Percentiles rank a stretch among this genome's conserved stretches.
Conservation (phyloP, 768 basidiomycete species). For the Psilocybe cyanescens region DNA sequence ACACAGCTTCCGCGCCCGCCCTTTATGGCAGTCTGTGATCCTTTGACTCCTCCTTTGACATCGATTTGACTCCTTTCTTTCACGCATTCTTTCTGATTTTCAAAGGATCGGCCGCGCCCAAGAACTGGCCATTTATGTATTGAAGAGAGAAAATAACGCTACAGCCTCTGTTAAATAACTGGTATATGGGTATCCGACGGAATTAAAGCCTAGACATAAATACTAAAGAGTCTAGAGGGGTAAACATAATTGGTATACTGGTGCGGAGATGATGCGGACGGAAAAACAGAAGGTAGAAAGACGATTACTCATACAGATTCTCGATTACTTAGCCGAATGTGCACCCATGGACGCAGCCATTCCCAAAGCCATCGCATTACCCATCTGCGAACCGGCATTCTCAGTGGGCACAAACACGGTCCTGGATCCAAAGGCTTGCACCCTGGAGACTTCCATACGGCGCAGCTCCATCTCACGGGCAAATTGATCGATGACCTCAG, state of each 20-base stretch:
- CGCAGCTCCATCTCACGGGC: conserved; percentile 79
- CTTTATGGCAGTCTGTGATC: conserved; percentile 21
- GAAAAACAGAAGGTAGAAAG: background rate
- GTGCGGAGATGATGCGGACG: background rate
- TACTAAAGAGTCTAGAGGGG: background rate
- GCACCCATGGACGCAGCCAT: conserved; percentile 71
- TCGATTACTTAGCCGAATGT: conserved; percentile 12
- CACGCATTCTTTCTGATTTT: background rate
- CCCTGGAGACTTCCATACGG: conserved; percentile 63
- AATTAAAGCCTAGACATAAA: background rate
- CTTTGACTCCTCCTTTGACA: background rate
- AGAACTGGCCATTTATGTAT: background rate
- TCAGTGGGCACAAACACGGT: conserved; percentile 75
- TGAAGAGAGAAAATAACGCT: background rate
- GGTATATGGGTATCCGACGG: conserved; percentile 1
- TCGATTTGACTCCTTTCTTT: background rate
- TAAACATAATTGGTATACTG: background rate
- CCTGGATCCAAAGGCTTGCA: conserved; percentile 69
- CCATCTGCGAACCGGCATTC: conserved; percentile 59
- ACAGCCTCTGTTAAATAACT: background rate
- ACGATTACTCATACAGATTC: background rate
- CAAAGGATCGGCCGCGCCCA: background rate
- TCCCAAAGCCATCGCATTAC: conserved; percentile 64
- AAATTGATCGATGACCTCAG: conserved; percentile 61
- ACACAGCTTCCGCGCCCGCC: conserved; percentile 14